Evolutionary conservation across 257 asterid genomes (phyloP), one percentile per base, ranked within the genome.

Genomic region (Nicotiana obtusifolia): DNA sequence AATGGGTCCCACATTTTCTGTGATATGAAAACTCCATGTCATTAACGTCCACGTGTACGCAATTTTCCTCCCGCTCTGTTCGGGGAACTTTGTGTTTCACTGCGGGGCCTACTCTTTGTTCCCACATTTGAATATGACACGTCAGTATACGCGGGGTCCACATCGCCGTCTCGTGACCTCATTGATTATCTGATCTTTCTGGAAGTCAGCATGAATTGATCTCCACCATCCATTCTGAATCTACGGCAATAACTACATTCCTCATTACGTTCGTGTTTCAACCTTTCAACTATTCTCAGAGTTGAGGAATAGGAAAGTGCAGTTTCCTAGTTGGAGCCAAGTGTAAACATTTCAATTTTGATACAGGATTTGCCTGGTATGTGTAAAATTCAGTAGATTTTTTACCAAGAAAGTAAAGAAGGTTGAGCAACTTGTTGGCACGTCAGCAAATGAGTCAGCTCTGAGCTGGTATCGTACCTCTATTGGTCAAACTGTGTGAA

Each of bases 111-210:
- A 4, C 78, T 66, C 47, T 30, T 7, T 24, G 76, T 41, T 75
- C 61, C 61, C 44, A 3, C 6, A 37, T 14, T 26, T 30, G 17
- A 60, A 56, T 19, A 3, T 41, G 85, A 86, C 87, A 88, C 91
- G 88, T 83, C 83, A 35, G 33, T 80, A 83, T 86, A 81, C 86
- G 88, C 82, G 87, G 82, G 82, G 84, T 84, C 91, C 67, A 85
- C 77, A 76, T 88, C 86, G 75, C 80, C 49, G 64, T 13, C 30
- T 59, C 84, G 53, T 81, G 84, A 86, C 75, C 31, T 84, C 37
- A 47, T 78, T 78, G 67, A 60, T 84, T 15, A 37, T 26, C 11
- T 78, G 57, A 80, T 83, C 83, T 83, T 80, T 68, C 30, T 1
- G 82, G 41, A 49, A 16, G 24, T 64, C 22, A 22, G 13, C 13